A percentile compares a stretch with the other conserved stretches of the same genome.
phyloP scores from a whole-genome alignment of 2,329 filamentous ascomycete species.

The Colletotrichum trifolii region DNA sequence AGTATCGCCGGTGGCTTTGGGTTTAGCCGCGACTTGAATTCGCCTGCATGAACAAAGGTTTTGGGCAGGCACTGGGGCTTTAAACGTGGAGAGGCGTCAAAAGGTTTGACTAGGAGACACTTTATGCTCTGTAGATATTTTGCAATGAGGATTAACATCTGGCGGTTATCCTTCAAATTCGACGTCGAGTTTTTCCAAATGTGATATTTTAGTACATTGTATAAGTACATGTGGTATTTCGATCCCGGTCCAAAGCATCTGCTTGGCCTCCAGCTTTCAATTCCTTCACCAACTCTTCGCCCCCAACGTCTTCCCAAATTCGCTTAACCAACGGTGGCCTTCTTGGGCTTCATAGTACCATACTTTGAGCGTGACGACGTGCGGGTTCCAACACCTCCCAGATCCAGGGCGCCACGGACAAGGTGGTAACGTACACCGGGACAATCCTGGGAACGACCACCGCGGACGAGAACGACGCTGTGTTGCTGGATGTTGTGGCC shows the following conservation, averaged over 20 bases:
- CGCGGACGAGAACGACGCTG: constrained; percentile 94
- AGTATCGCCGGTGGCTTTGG: constrained; percentile 29
- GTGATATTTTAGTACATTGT: constrained; percentile 26
- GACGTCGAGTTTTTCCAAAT: neutral
- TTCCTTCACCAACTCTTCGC: neutral
- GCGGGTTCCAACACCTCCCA: constrained; percentile 91
- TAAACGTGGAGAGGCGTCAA: constrained; percentile 37
- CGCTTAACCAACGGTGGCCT: constrained; percentile 65
- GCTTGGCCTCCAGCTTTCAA: too few species aligned
- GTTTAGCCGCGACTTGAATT: constrained; percentile 27
- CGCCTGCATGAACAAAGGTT: constrained; percentile 24
- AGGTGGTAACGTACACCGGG: constrained; percentile 97
- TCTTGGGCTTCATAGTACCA: constrained; percentile 98
- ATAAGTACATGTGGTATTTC: constrained; percentile 15
- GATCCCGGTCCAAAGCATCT: neutral
- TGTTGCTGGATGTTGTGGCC: constrained; percentile 99
- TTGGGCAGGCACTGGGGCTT: constrained; percentile 28
- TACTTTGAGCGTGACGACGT: constrained; percentile 93
- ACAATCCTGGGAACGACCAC: constrained; percentile 94
- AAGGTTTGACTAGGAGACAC: constrained; percentile 32
- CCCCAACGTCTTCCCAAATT: neutral
- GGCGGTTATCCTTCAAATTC: constrained; percentile 11
- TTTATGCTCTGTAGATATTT: constrained; percentile 33
- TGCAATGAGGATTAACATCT: constrained; percentile 20
- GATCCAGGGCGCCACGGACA: constrained; percentile 89